Base-by-base conservation (phyloP, 148 eudicot genomes). In the Nepenthes gracilis region DNA sequence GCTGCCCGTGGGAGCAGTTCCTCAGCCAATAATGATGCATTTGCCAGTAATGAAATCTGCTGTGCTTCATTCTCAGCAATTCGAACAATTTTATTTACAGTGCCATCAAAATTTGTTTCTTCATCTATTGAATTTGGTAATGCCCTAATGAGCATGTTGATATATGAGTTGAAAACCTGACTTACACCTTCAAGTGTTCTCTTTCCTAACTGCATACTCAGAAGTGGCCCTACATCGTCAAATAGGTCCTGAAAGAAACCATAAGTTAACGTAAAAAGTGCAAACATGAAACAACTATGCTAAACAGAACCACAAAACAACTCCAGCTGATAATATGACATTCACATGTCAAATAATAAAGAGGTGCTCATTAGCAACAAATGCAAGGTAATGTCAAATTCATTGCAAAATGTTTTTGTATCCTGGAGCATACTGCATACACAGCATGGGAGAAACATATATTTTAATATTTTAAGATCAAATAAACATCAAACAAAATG, bases 1-100 rank as follows among this genome's bases (percentile, higher is more conserved):
- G 98, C 91, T 59, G 95, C 96, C 67, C 89, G 95, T 58, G 98
- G 96, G 73, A 93, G 84, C 58, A 93, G 77, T 51, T 93, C 98
- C 70, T 93, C 96, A 0, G 98, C 96, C 55, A 88, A 75, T 51
- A 92, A 55, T 45, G 88, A 88, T 71, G 96, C 98, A 81, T 93
- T 88, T 70, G 98, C 96, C 59, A 88, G 85, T 73, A 88, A 79
- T n/a, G 98, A 96, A 58, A 91, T 78, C 75, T 93, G 98, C 69
- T 93, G 98, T 58, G 81, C 80, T 73, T 93, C 98, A 45, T 80
- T 84, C 61, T 88, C 96, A 63, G 96, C 96, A 76, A 93, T 81
- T 58, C 84, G 78, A 56, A 88, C 91, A 75, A 88, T 81, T 80
- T 88, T 93, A 75, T 77, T 88, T 73, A 77, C 91, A 59, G 80